Conservation (phyloP, 805 yeast genomes). For the Barnettozyma botsteinii region DNA sequence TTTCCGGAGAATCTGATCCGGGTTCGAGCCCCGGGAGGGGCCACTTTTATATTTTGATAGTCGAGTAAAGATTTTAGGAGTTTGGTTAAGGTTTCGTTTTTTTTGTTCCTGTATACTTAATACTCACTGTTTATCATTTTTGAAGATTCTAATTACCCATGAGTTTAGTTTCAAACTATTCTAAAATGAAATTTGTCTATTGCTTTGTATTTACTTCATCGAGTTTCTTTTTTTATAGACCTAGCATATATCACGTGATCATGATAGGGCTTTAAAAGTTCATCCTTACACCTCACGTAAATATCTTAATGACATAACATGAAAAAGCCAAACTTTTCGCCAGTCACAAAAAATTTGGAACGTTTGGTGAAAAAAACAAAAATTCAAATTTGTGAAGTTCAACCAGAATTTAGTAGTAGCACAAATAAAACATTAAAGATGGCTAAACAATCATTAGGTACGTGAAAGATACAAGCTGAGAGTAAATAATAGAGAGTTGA, state of each 20-base stretch:
- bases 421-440: constrained; percentile 25
- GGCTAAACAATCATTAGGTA: constrained; percentile 49
- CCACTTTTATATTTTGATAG: constrained; percentile 15
- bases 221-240: no score
- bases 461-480: constrained; percentile 20
- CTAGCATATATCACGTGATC: no score
- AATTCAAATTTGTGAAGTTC: constrained; percentile 17
- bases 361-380: constrained; percentile 12
- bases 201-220: no score
- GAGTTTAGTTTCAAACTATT: no score
- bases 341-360: constrained; percentile 7
- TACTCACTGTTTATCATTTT: no score
- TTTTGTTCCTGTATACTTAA: no score
- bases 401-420: constrained; percentile 8
- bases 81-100: not conserved
- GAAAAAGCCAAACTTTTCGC: constrained; percentile 1
- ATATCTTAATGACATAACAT: not conserved
- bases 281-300: not conserved
- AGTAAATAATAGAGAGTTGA: not conserved
- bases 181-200: no score
- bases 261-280: not conserved
- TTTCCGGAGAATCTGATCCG: constrained; percentile 51
- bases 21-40: constrained; percentile 52
- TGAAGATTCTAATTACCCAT: no score
- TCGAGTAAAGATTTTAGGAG: not conserved